Conservation (phyloP, 306 rosid genomes). For the Corylus heterophylla region DNA sequence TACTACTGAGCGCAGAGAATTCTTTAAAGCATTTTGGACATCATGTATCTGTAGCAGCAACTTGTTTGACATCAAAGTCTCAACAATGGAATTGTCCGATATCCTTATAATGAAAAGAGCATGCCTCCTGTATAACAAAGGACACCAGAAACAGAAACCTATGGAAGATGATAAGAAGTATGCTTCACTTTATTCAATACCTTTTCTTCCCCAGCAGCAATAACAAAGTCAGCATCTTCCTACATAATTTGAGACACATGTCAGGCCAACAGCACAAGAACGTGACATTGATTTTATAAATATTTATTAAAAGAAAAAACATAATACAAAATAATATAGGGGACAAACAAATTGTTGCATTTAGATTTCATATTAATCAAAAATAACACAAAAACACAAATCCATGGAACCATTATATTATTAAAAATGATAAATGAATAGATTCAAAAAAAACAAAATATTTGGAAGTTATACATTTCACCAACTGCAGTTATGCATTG, state of each 20-base stretch:
- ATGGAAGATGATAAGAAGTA: conserved; percentile 16
- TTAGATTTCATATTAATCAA: not conserved
- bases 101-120: not conserved
- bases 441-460: not conserved
- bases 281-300: not conserved
- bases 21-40: not conserved
- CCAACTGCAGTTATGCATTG: too few species aligned
- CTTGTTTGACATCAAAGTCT: not conserved
- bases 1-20: not conserved
- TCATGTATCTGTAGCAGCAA: not conserved
- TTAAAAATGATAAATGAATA: not conserved
- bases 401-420: not conserved
- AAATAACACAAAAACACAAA: not conserved
- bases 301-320: conserved; percentile 7
- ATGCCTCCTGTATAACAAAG: not conserved
- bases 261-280: conserved; percentile 33
- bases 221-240: conserved; percentile 91
- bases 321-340: not conserved
- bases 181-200: conserved; percentile 35
- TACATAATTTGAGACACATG: conserved; percentile 37
- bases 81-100: not conserved
- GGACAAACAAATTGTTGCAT: not conserved
- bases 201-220: conserved; percentile 74
- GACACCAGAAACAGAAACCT: conserved; percentile 17
- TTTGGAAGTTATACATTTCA: not conserved